Conservation (phyloP, 2,329 filamentous ascomycete species). For the Pestalotiopsis sp. region DNA sequence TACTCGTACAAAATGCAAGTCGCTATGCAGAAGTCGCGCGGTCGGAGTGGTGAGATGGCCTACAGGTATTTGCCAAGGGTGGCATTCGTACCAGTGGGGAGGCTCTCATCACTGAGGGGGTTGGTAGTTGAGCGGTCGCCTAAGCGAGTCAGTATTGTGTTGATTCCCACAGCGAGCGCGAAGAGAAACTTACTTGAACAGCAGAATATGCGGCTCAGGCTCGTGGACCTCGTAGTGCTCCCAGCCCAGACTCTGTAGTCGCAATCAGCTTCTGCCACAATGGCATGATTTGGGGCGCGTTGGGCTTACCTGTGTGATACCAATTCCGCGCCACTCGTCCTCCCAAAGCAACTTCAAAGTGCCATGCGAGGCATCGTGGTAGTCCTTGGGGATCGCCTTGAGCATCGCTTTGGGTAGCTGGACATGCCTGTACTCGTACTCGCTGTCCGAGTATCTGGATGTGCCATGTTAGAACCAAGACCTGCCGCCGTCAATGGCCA, state of each 20-base stretch:
- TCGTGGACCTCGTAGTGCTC: slow-evolving; percentile 99
- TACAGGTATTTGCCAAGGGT: slow-evolving; percentile 16
- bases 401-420: slow-evolving; percentile 98
- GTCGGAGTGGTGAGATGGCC: slow-evolving; percentile 11
- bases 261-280: slow-evolving; percentile 2
- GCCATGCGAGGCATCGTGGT: slow-evolving; percentile 86
- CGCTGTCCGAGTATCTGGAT: slow-evolving; percentile 83
- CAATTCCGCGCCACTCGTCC: slow-evolving; percentile 95
- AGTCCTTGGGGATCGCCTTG: slow-evolving; percentile 93
- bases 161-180: not conserved
- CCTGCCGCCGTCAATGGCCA: not conserved
- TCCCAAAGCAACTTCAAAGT: slow-evolving; percentile 97
- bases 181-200: slow-evolving; percentile 82
- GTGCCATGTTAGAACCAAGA: not conserved
- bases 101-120: slow-evolving; percentile 57
- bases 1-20: slow-evolving; percentile 34
- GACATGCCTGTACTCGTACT: slow-evolving; percentile 97
- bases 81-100: slow-evolving; percentile 16
- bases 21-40: slow-evolving; percentile 34
- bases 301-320: slow-evolving; percentile 85
- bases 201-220: slow-evolving; percentile 94
- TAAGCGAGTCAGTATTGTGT: slow-evolving; percentile 35
- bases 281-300: not conserved
- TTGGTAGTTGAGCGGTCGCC: slow-evolving; percentile 84
- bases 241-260: slow-evolving; percentile 88